These are phyloP conservation scores for Leavenworthia alabamica DNA, from an alignment of 345 rosid genomes.

Conservation along the genomic window DNA sequence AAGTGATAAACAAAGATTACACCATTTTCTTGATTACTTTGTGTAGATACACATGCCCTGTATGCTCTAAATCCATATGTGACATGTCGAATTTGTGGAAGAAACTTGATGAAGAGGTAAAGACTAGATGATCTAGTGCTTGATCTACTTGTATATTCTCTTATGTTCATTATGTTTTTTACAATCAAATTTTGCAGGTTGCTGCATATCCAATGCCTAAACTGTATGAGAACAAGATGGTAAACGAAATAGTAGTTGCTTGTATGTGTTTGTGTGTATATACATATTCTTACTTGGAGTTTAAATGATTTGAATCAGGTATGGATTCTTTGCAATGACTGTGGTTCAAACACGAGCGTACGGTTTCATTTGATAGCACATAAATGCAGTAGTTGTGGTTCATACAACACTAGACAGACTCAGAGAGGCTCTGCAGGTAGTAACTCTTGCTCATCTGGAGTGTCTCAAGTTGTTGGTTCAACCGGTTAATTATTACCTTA, in stretches of 20 bases:
- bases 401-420: constrained; percentile 74
- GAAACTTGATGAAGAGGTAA: constrained; percentile 82
- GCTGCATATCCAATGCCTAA: constrained; percentile 77
- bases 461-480: constrained; percentile 45
- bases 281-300: not conserved
- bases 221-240: constrained; percentile 60
- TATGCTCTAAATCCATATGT: constrained; percentile 75
- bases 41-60: constrained; percentile 74
- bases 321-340: constrained; percentile 92
- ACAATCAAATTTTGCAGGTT: constrained; percentile 37
- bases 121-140: not conserved
- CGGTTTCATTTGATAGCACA: constrained; percentile 67
- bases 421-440: constrained; percentile 41
- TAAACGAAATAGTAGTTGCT: not conserved
- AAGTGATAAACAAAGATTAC: not conserved
- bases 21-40: constrained; percentile 6
- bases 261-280: not conserved
- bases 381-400: constrained; percentile 60
- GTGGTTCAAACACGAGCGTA: constrained; percentile 50
- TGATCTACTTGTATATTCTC: not conserved
- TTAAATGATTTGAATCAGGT: constrained; percentile 31
- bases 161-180: not conserved
- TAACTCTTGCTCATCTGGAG: constrained; percentile 45
- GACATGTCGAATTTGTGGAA: constrained; percentile 72
- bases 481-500: constrained; percentile 4